Conservation (phyloP, 495 filamentous ascomycete species). For the Penicillium riverlandense region DNA sequence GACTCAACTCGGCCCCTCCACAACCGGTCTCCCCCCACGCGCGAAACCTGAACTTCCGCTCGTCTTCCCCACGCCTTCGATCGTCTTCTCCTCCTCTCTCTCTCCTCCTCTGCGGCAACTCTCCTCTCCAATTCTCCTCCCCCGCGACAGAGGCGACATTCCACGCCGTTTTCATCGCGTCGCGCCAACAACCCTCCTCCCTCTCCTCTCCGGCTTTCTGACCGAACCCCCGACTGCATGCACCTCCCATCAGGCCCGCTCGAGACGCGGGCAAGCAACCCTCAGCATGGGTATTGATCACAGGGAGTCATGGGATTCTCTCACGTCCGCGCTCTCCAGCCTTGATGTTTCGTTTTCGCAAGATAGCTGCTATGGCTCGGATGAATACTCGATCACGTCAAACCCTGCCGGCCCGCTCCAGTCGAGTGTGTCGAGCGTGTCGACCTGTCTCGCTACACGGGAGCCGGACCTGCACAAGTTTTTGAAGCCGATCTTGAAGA, state of each 20-base stretch:
- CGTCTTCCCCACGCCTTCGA: conserved; percentile 1
- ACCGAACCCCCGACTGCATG: neutral
- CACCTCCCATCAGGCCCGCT: neutral
- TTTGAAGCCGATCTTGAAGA: conserved; percentile 38
- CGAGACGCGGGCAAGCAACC: neutral
- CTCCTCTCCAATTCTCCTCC: neutral
- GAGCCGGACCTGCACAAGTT: conserved; percentile 18
- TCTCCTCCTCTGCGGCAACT: neutral
- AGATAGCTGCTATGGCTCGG: conserved; percentile 41
- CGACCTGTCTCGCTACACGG: conserved; percentile 8
- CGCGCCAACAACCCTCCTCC: conserved; percentile 6
- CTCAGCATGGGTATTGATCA: conserved; percentile 22
- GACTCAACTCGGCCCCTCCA: conserved; percentile 19
- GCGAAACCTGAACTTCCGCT: conserved; percentile 4
- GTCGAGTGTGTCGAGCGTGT: conserved; percentile 13
- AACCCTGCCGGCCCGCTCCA: conserved; percentile 17
- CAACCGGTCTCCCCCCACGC: conserved; percentile 11
- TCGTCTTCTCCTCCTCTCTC: neutral
- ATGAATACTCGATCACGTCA: conserved; percentile 35
- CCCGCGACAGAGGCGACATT: conserved; percentile 1
- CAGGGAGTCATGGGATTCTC: conserved; percentile 35
- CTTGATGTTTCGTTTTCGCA: conserved; percentile 39
- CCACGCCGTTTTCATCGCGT: conserved; percentile 18
- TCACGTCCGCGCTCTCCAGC: conserved; percentile 33
- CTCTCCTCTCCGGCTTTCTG: neutral